Percentiles rank a stretch among this genome's conserved stretches.
Conservation (phyloP, 345 rosid genomes). For the Salix brachista region DNA sequence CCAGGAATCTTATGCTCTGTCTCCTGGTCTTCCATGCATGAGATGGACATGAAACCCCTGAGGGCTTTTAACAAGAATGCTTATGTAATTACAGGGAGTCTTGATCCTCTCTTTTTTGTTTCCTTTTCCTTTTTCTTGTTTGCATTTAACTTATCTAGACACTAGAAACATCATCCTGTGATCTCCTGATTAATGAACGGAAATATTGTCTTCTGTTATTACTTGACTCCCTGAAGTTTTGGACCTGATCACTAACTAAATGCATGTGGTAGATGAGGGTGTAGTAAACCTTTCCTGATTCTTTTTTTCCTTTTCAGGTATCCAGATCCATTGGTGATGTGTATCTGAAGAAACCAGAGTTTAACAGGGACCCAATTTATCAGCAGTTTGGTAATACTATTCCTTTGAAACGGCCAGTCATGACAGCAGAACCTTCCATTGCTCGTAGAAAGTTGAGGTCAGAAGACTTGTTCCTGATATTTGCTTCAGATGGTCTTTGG, state of each 20-base stretch:
- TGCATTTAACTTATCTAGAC: neutral
- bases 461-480: conserved; percentile 78
- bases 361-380: conserved; percentile 72
- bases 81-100: neutral
- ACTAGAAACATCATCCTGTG: neutral
- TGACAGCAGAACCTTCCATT: conserved; percentile 91
- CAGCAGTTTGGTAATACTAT: conserved; percentile 68
- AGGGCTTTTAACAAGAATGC: neutral
- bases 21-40: conserved; percentile 39
- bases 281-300: neutral
- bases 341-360: conserved; percentile 88
- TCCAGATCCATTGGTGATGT: conserved; percentile 97
- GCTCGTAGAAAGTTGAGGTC: conserved; percentile 62
- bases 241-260: neutral
- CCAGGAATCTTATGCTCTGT: conserved; percentile 44
- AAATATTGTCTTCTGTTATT: neutral
- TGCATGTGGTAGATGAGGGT: conserved; percentile 1
- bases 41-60: conserved; percentile 15
- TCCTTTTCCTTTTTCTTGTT: neutral
- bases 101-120: conserved; percentile 14
- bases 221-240: neutral
- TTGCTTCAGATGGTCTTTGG: conserved; percentile 99
- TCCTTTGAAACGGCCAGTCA: conserved; percentile 73
- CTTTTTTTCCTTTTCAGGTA: conserved; percentile 46
- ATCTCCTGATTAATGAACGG: neutral